These are phyloP conservation scores for Tirmania nivea DNA, from an alignment of 495 filamentous ascomycete genomes.

Conservation along the genomic window DNA sequence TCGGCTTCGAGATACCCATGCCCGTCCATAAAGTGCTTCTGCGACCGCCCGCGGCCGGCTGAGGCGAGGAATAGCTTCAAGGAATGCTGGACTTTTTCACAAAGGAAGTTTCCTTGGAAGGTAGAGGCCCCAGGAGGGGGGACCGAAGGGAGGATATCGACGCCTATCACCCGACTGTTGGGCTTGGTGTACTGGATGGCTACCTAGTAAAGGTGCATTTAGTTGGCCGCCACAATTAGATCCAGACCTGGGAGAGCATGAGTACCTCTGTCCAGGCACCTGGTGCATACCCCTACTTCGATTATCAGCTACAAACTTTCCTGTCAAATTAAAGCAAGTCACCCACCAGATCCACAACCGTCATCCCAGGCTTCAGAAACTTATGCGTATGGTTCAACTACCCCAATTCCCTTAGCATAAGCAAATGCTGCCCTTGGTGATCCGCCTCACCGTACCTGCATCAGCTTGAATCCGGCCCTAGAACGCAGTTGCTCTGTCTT, in stretches of 20 bases:
- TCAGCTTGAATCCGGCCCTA: constrained; percentile 77
- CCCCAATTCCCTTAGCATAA: neutral
- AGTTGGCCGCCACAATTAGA: neutral
- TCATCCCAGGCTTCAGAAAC: constrained; percentile 57
- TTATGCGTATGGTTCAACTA: constrained; percentile 49
- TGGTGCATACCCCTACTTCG: constrained; percentile 62
- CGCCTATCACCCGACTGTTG: constrained; percentile 57
- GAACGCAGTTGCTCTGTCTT: constrained; percentile 58
- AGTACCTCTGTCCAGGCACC: constrained; percentile 79
- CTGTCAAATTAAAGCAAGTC: too few species aligned
- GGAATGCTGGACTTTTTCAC: constrained; percentile 42
- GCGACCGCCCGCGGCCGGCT: constrained; percentile 34
- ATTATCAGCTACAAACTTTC: too few species aligned
- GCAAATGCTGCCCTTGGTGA: neutral
- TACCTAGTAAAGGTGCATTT: constrained; percentile 30
- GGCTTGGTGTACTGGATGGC: constrained; percentile 57
- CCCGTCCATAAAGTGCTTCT: constrained; percentile 3
- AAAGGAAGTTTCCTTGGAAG: constrained; percentile 83
- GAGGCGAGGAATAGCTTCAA: constrained; percentile 55
- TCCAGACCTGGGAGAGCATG: too few species aligned
- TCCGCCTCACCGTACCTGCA: constrained; percentile 31
- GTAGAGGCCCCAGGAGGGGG: constrained; percentile 76
- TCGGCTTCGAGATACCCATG: neutral
- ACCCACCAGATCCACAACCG: constrained; percentile 64
- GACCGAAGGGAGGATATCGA: constrained; percentile 80